These are phyloP conservation scores for Tricladium varicosporioides DNA, from an alignment of 2,329 filamentous ascomycete species.

Conservation along the genomic window DNA sequence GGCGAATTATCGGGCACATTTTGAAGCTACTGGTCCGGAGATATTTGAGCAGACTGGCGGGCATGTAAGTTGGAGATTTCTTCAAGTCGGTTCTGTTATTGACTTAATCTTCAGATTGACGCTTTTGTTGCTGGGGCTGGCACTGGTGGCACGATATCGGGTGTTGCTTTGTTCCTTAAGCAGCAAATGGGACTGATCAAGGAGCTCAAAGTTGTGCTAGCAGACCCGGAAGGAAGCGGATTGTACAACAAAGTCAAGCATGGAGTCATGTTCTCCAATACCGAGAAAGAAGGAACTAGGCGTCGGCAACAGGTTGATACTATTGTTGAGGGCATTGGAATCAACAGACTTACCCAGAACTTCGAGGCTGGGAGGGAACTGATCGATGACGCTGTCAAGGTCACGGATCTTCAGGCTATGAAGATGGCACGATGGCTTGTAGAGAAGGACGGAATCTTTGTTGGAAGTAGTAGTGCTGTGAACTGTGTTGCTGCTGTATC, in stretches of 20 bases:
- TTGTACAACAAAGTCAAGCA: conserved; percentile 89
- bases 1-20: conserved; percentile 86
- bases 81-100: not conserved
- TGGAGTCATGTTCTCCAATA: conserved; percentile 91
- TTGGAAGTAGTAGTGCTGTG: conserved; percentile 93
- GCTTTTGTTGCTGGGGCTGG: conserved; percentile 93
- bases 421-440: conserved; percentile 96
- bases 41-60: conserved; percentile 78
- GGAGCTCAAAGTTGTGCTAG: conserved; percentile 69
- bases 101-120: conserved; percentile 49
- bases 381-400: conserved; percentile 85
- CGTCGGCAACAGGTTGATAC: conserved; percentile 90
- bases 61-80: conserved; percentile 20
- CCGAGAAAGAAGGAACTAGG: conserved; percentile 87
- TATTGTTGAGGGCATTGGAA: conserved; percentile 92
- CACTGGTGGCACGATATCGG: conserved; percentile 90
- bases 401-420: conserved; percentile 85
- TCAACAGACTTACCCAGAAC: conserved; percentile 92
- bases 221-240: conserved; percentile 91
- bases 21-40: conserved; percentile 81
- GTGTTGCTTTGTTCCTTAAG: conserved; percentile 82
- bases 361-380: conserved; percentile 84
- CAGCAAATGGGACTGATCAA: conserved; percentile 42
- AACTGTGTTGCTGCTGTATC: conserved; percentile 83
- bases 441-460: conserved; percentile 91